Evolutionary conservation across 345 rosid genomes (phyloP), one percentile per base, ranked within the genome.

Genomic region (Murraya koenigii): DNA sequence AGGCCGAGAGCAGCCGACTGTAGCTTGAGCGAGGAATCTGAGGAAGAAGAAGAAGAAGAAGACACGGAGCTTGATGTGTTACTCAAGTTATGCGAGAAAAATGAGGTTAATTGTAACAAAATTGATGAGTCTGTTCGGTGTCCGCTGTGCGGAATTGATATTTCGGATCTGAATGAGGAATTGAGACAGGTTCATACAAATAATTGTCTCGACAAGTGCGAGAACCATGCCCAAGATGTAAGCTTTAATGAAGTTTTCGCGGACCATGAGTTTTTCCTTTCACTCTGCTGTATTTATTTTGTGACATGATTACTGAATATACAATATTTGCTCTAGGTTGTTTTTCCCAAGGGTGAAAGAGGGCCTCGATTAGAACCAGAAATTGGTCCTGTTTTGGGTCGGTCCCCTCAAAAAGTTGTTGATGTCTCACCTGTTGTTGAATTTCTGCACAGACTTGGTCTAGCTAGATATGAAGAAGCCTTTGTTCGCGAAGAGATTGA

Each of bases 401-500:
- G 8, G 75, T 78, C 83, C 79, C 87, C 85, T 32, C 78, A 41
- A 80, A 83, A 74, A 81, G 88, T 59, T 74, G 79, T 72, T 77
- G 91, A 89, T 72, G 82, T 84, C 36, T 85, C 93, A 77, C 90
- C 98, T 59, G 98, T 95, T 72, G 73, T 88, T 72, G 81, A 81
- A 28, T 95, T 94, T 92, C 80, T 95, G 10, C 78, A 84, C 71
- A 81, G 73, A 86, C 78, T 93, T 7, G 94, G 94, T 72, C 84
- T 95, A 69, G 86, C 84, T 68, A 90, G 86, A 79, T 95, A 90
- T 38, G 95, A 88, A 82, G 89, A 87, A 54, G 85, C 77, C 77
- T 95, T 95, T 84, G 80, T 84, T 8, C 84, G 86, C 20, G 98
- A 95, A 87, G 98, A 95, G 87, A 89, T 95, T 41, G 97, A 93